Percentiles rank a stretch among this genome's conserved stretches.
Evolutionary conservation across 345 rosid species (phyloP).

Genomic region (Camelina sativa): DNA sequence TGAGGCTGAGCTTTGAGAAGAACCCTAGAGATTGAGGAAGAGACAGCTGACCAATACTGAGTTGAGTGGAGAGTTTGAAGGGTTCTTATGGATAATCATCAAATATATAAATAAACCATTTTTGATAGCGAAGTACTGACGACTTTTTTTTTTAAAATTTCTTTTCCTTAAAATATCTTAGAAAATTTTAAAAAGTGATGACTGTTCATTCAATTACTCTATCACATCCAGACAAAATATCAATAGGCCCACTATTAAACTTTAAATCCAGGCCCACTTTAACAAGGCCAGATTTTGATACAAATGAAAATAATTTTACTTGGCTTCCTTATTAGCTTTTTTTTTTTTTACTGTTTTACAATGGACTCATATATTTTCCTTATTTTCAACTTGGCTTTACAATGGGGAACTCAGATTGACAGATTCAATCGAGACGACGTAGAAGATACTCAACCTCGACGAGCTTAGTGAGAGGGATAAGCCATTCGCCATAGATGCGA

Average conservation of each 20-base stretch:
- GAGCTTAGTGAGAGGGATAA: constrained; percentile 78
- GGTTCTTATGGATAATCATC: constrained; percentile 35
- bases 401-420: constrained; percentile 33
- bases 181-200: constrained; percentile 5
- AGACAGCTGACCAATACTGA: constrained; percentile 30
- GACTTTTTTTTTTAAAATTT: background rate
- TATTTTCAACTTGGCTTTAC: no score
- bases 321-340: no score
- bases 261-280: constrained; percentile 25
- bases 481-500: constrained; percentile 79
- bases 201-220: constrained; percentile 36
- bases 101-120: constrained; percentile 28
- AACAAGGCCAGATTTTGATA: background rate
- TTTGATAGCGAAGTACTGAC: constrained; percentile 32
- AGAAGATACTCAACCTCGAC: constrained; percentile 89
- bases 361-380: no score
- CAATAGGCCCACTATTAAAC: constrained; percentile 20
- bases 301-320: background rate
- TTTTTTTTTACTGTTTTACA: no score
- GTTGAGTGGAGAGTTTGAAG: constrained; percentile 43
- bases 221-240: constrained; percentile 8
- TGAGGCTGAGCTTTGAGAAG: background rate
- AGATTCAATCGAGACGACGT: constrained; percentile 66
- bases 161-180: constrained; percentile 1
- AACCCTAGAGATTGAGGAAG: constrained; percentile 38